Conservation (phyloP, 2,329 filamentous ascomycete species). For the Penicillium occitanis region DNA sequence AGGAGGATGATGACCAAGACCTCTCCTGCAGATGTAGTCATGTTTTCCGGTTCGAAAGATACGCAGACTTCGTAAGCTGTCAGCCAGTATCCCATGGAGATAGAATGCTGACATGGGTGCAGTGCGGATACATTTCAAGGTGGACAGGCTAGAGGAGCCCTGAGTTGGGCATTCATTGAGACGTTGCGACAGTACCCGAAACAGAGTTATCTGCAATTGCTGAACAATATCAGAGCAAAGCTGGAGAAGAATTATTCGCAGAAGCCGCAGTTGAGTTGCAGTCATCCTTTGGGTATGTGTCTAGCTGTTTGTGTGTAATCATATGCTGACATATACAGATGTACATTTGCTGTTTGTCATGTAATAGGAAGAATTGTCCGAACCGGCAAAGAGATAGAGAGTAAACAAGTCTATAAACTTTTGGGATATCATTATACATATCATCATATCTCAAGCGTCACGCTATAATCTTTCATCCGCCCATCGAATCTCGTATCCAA, state of each 20-base stretch:
- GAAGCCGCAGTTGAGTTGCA: constrained; percentile 94
- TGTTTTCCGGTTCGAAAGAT: constrained; percentile 97
- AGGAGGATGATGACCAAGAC: constrained; percentile 85
- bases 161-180: constrained; percentile 95
- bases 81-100: neutral
- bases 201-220: constrained; percentile 89
- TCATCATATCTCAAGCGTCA: neutral
- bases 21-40: constrained; percentile 89
- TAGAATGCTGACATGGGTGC: constrained; percentile 14
- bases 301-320: constrained; percentile 31
- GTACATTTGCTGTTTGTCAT: constrained; percentile 67
- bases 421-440: constrained; percentile 13
- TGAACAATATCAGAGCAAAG: constrained; percentile 91
- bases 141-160: constrained; percentile 87
- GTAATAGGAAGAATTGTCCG: constrained; percentile 40
- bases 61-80: constrained; percentile 65
- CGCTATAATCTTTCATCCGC: constrained; percentile 32
- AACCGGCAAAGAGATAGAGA: neutral
- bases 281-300: constrained; percentile 81
- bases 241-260: constrained; percentile 84
- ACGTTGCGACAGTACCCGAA: constrained; percentile 85
- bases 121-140: constrained; percentile 89
- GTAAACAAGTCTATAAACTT: constrained; percentile 3
- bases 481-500: constrained; percentile 74
- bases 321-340: constrained; percentile 45